Conservation (phyloP, 305 asterid species). For the Galium porrigens region DNA sequence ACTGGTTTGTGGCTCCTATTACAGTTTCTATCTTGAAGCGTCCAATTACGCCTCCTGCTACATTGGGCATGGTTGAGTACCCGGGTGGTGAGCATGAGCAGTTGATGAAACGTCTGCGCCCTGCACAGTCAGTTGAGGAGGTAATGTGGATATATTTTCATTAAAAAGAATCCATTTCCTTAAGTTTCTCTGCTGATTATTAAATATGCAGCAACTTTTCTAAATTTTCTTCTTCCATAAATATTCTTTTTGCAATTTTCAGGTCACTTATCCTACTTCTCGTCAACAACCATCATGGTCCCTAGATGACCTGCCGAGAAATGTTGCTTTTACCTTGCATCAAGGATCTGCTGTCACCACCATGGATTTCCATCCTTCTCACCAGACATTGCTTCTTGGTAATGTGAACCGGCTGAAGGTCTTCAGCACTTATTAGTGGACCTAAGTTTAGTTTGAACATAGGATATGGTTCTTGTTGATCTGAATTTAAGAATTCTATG, state of each 20-base stretch:
- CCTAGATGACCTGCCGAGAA: conserved; percentile 68
- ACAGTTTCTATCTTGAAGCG: conserved; percentile 80
- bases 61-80: conserved; percentile 82
- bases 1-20: conserved; percentile 12
- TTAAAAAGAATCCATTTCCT: background rate
- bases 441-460: background rate
- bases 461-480: conserved; percentile 1
- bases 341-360: conserved; percentile 66
- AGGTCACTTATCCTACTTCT: conserved; percentile 76
- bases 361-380: conserved; percentile 87
- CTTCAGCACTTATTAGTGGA: background rate
- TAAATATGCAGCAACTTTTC: background rate
- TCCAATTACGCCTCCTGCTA: conserved; percentile 82
- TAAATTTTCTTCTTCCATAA: background rate
- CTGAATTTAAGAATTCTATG: conserved; percentile 10
- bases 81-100: conserved; percentile 81
- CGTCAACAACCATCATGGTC: conserved; percentile 72
- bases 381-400: conserved; percentile 69
- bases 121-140: conserved; percentile 91
- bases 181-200: conserved; percentile 10
- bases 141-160: conserved; percentile 18
- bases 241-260: conserved; percentile 15
- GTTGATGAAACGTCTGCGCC: conserved; percentile 81
- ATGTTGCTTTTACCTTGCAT: conserved; percentile 58
- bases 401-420: conserved; percentile 9